A percentile compares a stretch with the other conserved stretches of the same genome.
Conservation (phyloP, 768 basidiomycete genomes). For the Saitozyma sp. region DNA sequence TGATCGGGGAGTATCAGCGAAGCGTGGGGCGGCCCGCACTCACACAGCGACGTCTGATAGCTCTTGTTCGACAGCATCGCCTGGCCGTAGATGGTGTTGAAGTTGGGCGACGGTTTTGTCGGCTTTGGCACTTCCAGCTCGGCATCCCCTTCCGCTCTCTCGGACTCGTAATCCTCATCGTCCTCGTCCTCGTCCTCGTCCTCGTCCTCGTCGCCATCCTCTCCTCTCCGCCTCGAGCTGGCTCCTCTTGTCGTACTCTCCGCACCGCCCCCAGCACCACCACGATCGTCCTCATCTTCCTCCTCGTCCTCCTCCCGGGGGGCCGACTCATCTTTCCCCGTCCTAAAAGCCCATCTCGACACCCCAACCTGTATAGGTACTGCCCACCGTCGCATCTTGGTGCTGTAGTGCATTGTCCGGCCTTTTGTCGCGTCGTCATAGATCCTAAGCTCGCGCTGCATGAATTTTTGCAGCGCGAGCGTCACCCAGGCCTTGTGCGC, state of each 20-base stretch:
- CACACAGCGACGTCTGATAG: conserved; percentile 88
- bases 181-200: conserved; percentile 24
- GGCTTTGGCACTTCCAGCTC: conserved; percentile 16
- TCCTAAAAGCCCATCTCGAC: neutral
- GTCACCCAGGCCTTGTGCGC: conserved; percentile 75
- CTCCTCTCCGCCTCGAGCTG: conserved; percentile 4
- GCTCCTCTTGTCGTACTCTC: conserved; percentile 47
- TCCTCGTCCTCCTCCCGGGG: conserved; percentile 25
- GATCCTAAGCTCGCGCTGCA: conserved; percentile 75
- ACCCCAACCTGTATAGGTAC: conserved; percentile 5
- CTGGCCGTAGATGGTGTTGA: conserved; percentile 73
- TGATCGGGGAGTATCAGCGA: neutral
- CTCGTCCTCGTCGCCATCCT: conserved; percentile 22
- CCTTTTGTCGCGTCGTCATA: conserved; percentile 59
- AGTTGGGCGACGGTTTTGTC: conserved; percentile 22
- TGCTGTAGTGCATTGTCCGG: conserved; percentile 55
- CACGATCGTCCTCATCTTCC: conserved; percentile 29
- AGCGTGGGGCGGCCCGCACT: conserved; percentile 44
- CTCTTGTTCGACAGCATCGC: conserved; percentile 80
- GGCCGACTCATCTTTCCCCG: conserved; percentile 16
- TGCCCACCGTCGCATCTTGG: conserved; percentile 20
- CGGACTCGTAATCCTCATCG: conserved; percentile 9
- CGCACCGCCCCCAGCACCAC: neutral
- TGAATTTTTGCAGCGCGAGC: conserved; percentile 76
- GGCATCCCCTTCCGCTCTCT: neutral